These are phyloP conservation scores for Neostapfia colusana DNA, from an alignment of 176 grass and related monocot genomes.

Conservation along the genomic window DNA sequence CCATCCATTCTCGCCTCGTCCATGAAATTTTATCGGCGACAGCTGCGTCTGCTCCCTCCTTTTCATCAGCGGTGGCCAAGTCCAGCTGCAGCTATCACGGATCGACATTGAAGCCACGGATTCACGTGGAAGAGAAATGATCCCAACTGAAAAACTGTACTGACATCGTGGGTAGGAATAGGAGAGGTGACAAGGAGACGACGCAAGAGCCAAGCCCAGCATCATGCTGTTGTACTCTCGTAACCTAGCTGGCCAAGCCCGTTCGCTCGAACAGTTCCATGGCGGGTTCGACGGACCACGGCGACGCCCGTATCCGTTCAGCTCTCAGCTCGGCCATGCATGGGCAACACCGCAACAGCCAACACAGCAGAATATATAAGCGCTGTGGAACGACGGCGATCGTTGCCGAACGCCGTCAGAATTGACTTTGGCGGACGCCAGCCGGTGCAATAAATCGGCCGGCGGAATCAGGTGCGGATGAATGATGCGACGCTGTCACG, in stretches of 20 bases:
- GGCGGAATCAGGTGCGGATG: conserved; percentile 17
- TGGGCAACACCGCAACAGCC: background rate
- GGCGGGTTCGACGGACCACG: background rate
- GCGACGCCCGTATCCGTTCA: background rate
- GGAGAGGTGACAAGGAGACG: background rate
- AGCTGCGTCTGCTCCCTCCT: background rate
- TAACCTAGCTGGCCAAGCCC: no score
- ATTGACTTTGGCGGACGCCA: background rate
- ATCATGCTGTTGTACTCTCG: background rate
- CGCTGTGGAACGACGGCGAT: background rate
- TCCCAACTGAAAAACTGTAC: background rate
- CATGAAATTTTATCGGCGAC: background rate
- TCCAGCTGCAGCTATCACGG: conserved; percentile 1
- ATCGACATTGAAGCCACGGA: background rate
- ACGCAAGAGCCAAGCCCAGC: background rate
- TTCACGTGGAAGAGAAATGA: background rate
- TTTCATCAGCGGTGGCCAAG: background rate
- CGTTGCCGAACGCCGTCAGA: conserved; percentile 12
- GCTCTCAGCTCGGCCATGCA: background rate
- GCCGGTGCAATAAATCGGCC: conserved; percentile 18
- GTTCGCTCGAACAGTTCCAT: background rate
- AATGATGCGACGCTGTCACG: conserved; percentile 23
- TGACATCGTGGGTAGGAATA: background rate
- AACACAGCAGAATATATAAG: background rate
- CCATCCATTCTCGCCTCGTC: background rate